Evolutionary conservation across 129 eudicot genomes (phyloP).

Genomic region (Centella asiatica): DNA sequence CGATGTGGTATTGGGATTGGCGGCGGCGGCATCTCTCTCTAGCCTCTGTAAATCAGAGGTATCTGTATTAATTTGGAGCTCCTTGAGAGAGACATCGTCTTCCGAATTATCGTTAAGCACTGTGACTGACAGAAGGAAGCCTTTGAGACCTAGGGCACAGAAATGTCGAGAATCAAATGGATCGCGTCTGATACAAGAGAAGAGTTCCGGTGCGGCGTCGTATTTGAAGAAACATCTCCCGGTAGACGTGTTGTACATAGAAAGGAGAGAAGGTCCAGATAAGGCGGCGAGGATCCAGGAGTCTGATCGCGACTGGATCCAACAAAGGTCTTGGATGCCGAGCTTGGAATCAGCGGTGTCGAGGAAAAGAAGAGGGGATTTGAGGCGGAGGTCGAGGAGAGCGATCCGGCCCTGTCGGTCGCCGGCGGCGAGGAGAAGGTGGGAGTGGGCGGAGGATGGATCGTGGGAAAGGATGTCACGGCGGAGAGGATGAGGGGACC

Average conservation of each 20-base stretch:
- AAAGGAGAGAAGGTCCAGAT: constrained; percentile 35
- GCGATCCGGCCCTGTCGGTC: constrained; percentile 54
- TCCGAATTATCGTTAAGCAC: constrained; percentile 29
- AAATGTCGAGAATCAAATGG: constrained; percentile 47
- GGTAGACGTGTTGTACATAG: constrained; percentile 27
- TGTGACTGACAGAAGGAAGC: constrained; percentile 33
- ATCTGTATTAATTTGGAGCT: constrained; percentile 45
- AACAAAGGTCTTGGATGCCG: constrained; percentile 49
- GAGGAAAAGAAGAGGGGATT: constrained; percentile 25
- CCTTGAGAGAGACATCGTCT: constrained; percentile 54
- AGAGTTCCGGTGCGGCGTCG: constrained; percentile 38
- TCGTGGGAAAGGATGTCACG: constrained; percentile 8
- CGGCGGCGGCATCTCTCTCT: constrained; percentile 43
- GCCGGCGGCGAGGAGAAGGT: constrained; percentile 44
- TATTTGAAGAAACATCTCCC: constrained; percentile 49
- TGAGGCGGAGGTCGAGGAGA: constrained; percentile 33
- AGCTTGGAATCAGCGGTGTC: constrained; percentile 25
- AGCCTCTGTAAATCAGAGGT: constrained; percentile 46
- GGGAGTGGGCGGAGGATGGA: constrained; percentile 11
- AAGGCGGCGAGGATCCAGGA: constrained; percentile 42
- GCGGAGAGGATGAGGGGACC: constrained; percentile 9
- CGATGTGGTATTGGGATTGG: constrained; percentile 18
- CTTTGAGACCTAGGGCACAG: constrained; percentile 37
- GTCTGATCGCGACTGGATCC: constrained; percentile 38
- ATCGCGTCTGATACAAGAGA: constrained; percentile 43